Evolutionary conservation across 2,329 filamentous ascomycete species (phyloP), one percentile per base, ranked within the genome.

Genomic region (Colletotrichum musae): DNA sequence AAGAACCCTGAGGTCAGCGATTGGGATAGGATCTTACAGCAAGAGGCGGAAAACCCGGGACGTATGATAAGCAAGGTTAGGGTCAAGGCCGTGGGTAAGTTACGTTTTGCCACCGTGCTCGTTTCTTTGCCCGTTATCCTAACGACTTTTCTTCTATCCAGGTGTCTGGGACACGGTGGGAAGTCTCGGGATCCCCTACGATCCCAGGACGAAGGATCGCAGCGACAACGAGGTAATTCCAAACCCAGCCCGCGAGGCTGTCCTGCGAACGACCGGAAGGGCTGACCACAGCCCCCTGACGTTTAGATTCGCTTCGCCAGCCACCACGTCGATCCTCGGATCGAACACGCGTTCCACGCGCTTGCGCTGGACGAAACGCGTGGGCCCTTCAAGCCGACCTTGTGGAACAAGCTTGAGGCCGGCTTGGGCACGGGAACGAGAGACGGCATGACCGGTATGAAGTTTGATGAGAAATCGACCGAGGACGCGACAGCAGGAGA

Each of bases 261-360:
- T n/a, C n/a, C n/a, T n/a, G 28, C 28, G 3, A 24, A 24, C 21
- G 21, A 24, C 21, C 21, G 21, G 21, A 24, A 24, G 21, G 21
- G 21, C 21, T 24, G 21, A 24, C 21, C 21, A 24, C 7, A 32
- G 10, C 28, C 6, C 6, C 1, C 7, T 56, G 15, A 63, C 32
- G 12, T 2, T 4, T 45, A 72, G 71, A 60, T 71, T 28, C 72
- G 70, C 2, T 72, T 70, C n/a, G 57, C 72, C 48, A 70, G 76
- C 48, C 32, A 58, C 24, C 56, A 68, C 12, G 65, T 75, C 7
- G 64, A 75, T 24, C 32, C 54, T 69, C 74, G 76, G 16, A 77
- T 88, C 5, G 83, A 86, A 41, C 83, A 88, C 66, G 87, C 86
- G 1, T 88, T 88, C 70, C 87, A 89, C 51, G 87, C 86, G 0